Percentiles rank a stretch among this genome's conserved stretches.
phyloP scores from a whole-genome alignment of 305 asterid genomes.

The Fraxinus latifolia region DNA sequence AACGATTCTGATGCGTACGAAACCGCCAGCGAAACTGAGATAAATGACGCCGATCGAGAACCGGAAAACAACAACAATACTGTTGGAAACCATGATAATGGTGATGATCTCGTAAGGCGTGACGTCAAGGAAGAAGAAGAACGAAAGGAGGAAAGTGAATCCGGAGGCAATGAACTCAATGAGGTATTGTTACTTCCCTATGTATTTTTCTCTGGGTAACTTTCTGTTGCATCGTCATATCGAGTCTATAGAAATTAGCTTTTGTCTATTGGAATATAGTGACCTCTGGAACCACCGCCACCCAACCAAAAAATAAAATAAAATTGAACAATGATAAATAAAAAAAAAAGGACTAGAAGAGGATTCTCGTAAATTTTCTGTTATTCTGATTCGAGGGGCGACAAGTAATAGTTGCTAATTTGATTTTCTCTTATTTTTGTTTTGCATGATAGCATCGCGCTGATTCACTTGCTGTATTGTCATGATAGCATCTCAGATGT shows the following conservation, averaged over 20 bases:
- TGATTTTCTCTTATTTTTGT: not conserved
- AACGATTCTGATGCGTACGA: constrained; percentile 73
- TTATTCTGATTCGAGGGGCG: not conserved
- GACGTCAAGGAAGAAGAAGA: constrained; percentile 28
- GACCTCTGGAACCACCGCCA: not conserved
- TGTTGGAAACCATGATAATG: constrained; percentile 12
- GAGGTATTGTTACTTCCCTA: constrained; percentile 34
- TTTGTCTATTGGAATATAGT: not conserved
- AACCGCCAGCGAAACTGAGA: constrained; percentile 86
- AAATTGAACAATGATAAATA: not conserved
- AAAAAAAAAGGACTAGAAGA: not conserved
- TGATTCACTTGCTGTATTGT: not conserved
- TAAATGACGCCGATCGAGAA: constrained; percentile 38
- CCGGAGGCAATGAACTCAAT: constrained; percentile 26
- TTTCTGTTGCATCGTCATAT: not conserved
- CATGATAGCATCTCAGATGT: not conserved
- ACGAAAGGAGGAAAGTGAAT: constrained; percentile 22
- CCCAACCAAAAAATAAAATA: too few species aligned
- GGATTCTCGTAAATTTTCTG: not conserved
- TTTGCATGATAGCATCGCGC: not conserved
- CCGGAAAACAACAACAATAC: constrained; percentile 25
- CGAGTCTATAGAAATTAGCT: not conserved
- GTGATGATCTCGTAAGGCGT: constrained; percentile 26
- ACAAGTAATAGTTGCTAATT: not conserved
- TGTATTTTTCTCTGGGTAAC: not conserved